phyloP scores from a whole-genome alignment of 768 basidiomycete species.

The Rhizopogon rudus region DNA sequence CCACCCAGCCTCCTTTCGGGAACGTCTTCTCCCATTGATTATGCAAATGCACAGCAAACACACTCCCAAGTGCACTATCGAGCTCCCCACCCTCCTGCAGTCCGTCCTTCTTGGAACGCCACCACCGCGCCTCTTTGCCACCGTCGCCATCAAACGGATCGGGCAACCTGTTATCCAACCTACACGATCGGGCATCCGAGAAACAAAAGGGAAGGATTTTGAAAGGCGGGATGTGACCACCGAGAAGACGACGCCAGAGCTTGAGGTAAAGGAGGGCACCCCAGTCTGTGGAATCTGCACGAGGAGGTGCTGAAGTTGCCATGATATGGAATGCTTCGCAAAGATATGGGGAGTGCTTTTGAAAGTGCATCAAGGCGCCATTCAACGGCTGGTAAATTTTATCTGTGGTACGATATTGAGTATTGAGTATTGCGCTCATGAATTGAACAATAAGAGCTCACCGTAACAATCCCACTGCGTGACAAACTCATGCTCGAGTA shows the following conservation, averaged over 20 bases:
- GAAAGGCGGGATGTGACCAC: conserved; percentile 73
- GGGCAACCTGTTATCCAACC: conserved; percentile 89
- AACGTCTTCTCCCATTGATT: conserved; percentile 92
- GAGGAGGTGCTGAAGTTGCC: conserved; percentile 66
- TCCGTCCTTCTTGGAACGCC: conserved; percentile 23
- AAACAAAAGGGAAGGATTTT: conserved; percentile 95
- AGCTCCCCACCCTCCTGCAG: conserved; percentile 59
- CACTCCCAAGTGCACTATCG: conserved; percentile 55
- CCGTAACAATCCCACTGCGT: conserved; percentile 99
- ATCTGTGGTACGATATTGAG: conserved; percentile 34
- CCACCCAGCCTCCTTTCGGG: conserved; percentile 82
- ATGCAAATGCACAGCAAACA: conserved; percentile 90
- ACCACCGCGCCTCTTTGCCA: conserved; percentile 2
- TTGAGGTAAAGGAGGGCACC: conserved; percentile 88
- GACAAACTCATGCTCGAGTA: conserved; percentile 93
- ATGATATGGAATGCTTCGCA: conserved; percentile 96
- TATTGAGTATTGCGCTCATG: background rate
- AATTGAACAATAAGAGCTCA: conserved; percentile 27
- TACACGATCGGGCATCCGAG: conserved; percentile 84
- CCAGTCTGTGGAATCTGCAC: conserved; percentile 86
- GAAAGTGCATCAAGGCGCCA: conserved; percentile 94
- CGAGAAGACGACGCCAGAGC: conserved; percentile 81
- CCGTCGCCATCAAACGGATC: conserved; percentile 62
- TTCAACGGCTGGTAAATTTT: conserved; percentile 78
- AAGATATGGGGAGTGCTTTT: conserved; percentile 86